Conservation (phyloP, 2,329 filamentous ascomycete species). For the Cladorrhinum sp. region DNA sequence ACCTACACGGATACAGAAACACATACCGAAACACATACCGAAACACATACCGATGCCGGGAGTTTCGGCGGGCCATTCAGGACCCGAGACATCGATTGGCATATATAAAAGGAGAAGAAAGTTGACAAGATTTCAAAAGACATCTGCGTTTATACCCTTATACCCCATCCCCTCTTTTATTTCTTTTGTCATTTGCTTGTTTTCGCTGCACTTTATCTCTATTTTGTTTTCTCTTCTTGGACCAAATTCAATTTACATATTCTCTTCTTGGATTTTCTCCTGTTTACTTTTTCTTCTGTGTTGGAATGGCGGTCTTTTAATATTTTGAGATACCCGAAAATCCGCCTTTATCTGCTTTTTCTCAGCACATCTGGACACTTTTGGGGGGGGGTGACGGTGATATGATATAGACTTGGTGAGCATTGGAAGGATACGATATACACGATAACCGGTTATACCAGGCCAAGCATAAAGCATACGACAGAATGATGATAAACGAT, state of each 20-base stretch:
- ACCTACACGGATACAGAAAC: not conserved
- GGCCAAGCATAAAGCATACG: slow-evolving; percentile 4
- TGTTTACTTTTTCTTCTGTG: not conserved
- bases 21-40: not conserved
- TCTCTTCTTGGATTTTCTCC: not conserved
- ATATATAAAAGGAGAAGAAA: not conserved
- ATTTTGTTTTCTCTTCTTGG: not conserved
- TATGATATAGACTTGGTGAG: slow-evolving; percentile 12
- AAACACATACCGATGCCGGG: not conserved
- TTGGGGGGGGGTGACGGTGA: not conserved
- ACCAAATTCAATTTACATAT: not conserved
- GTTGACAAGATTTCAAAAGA: not conserved
- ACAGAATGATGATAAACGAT: slow-evolving; percentile 22
- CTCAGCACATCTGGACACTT: not conserved
- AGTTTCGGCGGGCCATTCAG: not conserved
- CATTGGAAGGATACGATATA: slow-evolving; percentile 11
- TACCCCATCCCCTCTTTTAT: not conserved
- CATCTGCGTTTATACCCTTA: slow-evolving; percentile 2
- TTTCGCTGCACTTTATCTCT: not conserved
- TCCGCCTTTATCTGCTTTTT: slow-evolving; percentile 10
- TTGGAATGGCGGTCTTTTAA: slow-evolving; percentile 22
- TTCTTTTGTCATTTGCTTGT: slow-evolving; percentile 3
- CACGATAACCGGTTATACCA: slow-evolving; percentile 13
- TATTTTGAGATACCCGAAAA: slow-evolving; percentile 26
- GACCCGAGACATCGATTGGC: not conserved